Evolutionary conservation across 192 early-diverging fungal genomes (phyloP), one percentile per base, ranked within the genome.

Genomic region (Spizellomyces sp.): DNA sequence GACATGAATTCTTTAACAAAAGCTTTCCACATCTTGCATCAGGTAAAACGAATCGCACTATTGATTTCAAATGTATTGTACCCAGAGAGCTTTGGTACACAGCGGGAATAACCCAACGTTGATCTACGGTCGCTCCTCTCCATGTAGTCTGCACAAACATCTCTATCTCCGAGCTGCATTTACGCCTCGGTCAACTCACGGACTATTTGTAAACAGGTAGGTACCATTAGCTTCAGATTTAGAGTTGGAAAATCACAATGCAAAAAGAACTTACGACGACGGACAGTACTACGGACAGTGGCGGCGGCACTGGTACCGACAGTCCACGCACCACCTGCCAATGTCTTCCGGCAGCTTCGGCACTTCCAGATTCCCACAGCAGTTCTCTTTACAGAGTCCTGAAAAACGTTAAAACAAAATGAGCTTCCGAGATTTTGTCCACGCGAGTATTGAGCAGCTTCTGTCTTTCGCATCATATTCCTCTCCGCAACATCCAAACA

Each of bases 331-430:
- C 97, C 97, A 75, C 94, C 97, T 67, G 97, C 97, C 77, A 98
- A 85, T 72, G 83, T 81, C 91, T 97, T 95, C 79, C 87, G 88
- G 90, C 97, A 99, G 68, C 91, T 93, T 74, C 88, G 87, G 90
- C 97, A 99, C 80, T 94, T 88, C 97, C 97, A 99, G 90, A 99
- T 99, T 81, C 95, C 97, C 76, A 99, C 97, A 66, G 95, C 88
- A 63, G 86, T 81, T 77, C 97, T 92, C 87, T 92, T 93, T 77
- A 99, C 95, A 68, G 91, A 81, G 80, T 96, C 94, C 93, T 92
- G 58, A 61, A 6, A 61, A 61, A 17, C 42, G 0, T 27, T 2
- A 12, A 19, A n/a, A n/a, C 50, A 54, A 54, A 12, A 54, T n/a
- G 50, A 19, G 50, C 17, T 54, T 54, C 17, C 50, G 50, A 54